Evolutionary conservation across 306 rosid genomes (phyloP).

Genomic region (Prosopis cineraria): DNA sequence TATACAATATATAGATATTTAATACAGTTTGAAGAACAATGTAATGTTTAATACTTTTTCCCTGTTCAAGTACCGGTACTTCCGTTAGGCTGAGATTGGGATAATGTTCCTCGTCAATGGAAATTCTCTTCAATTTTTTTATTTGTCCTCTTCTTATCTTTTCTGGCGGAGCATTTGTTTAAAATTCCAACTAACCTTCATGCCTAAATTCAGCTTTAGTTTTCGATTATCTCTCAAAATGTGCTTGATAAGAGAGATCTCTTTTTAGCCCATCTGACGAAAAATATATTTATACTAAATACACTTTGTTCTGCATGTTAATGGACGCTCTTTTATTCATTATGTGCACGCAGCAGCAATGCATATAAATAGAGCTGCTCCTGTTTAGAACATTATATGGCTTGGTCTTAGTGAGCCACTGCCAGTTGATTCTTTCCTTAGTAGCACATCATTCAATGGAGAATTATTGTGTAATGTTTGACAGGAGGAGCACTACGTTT

Average conservation of each 20-base stretch:
- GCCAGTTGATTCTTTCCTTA: neutral
- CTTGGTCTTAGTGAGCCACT: neutral
- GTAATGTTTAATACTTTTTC: neutral
- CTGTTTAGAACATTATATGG: neutral
- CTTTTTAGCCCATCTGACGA: neutral
- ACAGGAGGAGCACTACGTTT: slow-evolving; percentile 87
- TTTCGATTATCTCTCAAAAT: neutral
- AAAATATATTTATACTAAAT: neutral
- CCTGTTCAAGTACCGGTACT: neutral
- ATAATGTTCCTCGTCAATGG: neutral
- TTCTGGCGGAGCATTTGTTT: neutral
- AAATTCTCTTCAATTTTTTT: neutral
- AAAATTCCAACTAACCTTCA: neutral
- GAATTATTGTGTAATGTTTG: slow-evolving; percentile 28
- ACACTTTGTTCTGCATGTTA: neutral
- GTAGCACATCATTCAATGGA: neutral
- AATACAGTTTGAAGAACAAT: neutral
- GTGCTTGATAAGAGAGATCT: neutral
- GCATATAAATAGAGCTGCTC: neutral
- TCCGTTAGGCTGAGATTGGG: slow-evolving; percentile 12
- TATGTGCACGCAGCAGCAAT: neutral
- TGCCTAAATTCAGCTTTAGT: neutral
- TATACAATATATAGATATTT: too few relatives aligned
- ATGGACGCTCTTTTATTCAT: neutral
- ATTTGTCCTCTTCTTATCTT: neutral